Base-by-base conservation (phyloP, 2,329 filamentous ascomycete genomes). In the Rhexocercosporidium sp. region DNA sequence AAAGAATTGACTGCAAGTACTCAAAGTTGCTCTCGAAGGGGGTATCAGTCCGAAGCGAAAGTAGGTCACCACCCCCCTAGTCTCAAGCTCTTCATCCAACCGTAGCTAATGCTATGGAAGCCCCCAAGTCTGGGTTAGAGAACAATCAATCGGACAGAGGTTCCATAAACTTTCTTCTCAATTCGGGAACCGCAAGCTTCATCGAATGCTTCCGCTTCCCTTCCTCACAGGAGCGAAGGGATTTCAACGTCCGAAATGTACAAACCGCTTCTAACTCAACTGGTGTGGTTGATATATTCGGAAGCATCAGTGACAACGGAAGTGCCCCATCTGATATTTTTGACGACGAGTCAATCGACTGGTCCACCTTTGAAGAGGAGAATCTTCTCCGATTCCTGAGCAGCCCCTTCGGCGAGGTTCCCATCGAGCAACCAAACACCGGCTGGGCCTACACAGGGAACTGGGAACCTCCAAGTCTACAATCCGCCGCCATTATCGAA, bases 91-190 rank as follows among this genome's bases (percentile, higher is more conserved):
- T 25, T 4, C n/a, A 22, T 3, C 12, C 20, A 16, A 8, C 37
- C n/a, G 12, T 31, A 5, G 18, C 47, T 44, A 37, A 60, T 25
- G 12, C 3, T 20, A 62, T 14, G 5, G 14, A 20, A 69, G 62
- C 53, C 16, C 46, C 62, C 8, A 69, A 66, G 46, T 27, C 54
- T 27, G 49, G 29, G 2, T 44, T 78, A 57, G 74, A 76, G 3
- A 76, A 73, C 29, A 72, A 72, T 20, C 75, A 75, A 57, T 81
- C 77, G 3, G 80, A 82, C 70, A 77, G 81, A 49, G 81, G 81
- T 14, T 83, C 81, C 7, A 82, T 83, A 71, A 79, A 80, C 63
- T 82, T 82, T 37, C 77, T 83, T 9, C 73, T 83, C 6, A 83
- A 83, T 70, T 78, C 77, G 22, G 81, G 81, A 41, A 80, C 78